Percentiles rank a stretch among this genome's conserved stretches.
Evolutionary conservation across 2,329 filamentous ascomycete species (phyloP).

Genomic region (Stenocarpella maydis): DNA sequence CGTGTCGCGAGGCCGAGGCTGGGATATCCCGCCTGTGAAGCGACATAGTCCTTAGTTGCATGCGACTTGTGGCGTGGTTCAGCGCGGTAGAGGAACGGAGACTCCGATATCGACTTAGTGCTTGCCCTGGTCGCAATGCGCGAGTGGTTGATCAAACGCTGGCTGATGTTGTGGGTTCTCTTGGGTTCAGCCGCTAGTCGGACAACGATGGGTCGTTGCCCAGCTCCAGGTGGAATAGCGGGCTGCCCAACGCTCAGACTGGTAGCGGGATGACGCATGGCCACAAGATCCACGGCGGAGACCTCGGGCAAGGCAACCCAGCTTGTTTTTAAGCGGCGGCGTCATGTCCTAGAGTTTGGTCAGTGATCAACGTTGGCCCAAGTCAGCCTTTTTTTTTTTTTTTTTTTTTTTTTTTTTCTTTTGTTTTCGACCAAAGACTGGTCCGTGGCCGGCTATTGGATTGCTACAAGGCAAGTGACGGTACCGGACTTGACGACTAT

Average conservation of each 20-base stretch:
- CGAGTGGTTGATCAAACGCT: neutral
- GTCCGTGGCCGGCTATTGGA: neutral
- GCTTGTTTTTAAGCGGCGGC: slow-evolving; percentile 3
- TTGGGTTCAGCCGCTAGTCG: slow-evolving; percentile 20
- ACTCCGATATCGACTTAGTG: slow-evolving; percentile 13
- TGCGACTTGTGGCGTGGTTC: slow-evolving; percentile 20
- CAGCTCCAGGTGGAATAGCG: neutral
- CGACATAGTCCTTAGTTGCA: slow-evolving; percentile 17
- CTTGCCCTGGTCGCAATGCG: slow-evolving; percentile 4
- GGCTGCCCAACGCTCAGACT: slow-evolving; percentile 11
- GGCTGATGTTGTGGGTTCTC: neutral
- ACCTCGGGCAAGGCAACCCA: neutral
- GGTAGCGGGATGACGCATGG: slow-evolving; percentile 2
- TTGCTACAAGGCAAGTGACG: slow-evolving; percentile 2
- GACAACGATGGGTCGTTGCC: neutral
- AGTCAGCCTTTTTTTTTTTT: neutral
- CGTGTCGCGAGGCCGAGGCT: slow-evolving; percentile 8
- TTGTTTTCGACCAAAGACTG: neutral
- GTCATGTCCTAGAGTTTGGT: neutral
- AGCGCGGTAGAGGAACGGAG: slow-evolving; percentile 21
- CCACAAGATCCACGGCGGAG: neutral
- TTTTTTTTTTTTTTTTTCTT: too few species aligned
- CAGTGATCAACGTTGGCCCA: neutral
- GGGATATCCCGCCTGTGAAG: slow-evolving; percentile 23
- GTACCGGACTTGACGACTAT: neutral